A percentile compares a stretch with the other conserved stretches of the same genome.
Conservation (phyloP, 164 flowering plant genomes). For the Cinnamomum micranthum region DNA sequence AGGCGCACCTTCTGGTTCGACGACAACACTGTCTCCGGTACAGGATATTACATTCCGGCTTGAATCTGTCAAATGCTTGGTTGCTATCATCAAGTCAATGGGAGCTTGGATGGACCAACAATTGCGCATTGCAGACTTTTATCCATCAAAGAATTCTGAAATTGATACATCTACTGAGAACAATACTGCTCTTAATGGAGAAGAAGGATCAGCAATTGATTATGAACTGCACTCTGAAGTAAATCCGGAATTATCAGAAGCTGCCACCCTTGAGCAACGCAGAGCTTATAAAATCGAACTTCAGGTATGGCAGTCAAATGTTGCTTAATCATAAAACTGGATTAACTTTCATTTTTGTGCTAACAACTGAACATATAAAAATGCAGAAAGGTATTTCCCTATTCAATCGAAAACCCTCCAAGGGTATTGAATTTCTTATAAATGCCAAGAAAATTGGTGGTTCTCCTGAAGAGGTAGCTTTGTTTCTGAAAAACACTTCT, state of each 20-base stretch:
- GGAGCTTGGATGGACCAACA: conserved; percentile 98
- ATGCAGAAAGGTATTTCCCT: conserved; percentile 93
- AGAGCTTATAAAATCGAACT: conserved; percentile 87
- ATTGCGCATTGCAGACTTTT: conserved; percentile 47
- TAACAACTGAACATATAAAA: conserved; percentile 21
- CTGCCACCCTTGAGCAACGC: conserved; percentile 91
- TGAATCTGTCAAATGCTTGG: conserved; percentile 96
- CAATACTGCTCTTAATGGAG: conserved; percentile 41
- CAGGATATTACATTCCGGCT: conserved; percentile 86
- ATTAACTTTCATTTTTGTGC: neutral
- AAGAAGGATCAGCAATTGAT: conserved; percentile 60
- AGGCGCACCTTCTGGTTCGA: conserved; percentile 96
- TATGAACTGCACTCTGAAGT: conserved; percentile 69
- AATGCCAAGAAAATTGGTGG: conserved; percentile 69
- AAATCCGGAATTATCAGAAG: conserved; percentile 67
- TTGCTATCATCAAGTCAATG: conserved; percentile 79
- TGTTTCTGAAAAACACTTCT: conserved; percentile 64
- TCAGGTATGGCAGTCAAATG: conserved; percentile 45
- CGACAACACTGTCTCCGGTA: conserved; percentile 74
- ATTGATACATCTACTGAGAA: conserved; percentile 47
- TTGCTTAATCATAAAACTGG: neutral
- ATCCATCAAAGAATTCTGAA: conserved; percentile 44
- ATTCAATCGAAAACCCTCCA: conserved; percentile 92
- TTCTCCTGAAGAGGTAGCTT: conserved; percentile 85
- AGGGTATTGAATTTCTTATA: conserved; percentile 91